Evolutionary conservation across 225 moss, liverwort and hornwort genomes (phyloP), one percentile per base, ranked within the genome.

Genomic region (Polytrichum commune): DNA sequence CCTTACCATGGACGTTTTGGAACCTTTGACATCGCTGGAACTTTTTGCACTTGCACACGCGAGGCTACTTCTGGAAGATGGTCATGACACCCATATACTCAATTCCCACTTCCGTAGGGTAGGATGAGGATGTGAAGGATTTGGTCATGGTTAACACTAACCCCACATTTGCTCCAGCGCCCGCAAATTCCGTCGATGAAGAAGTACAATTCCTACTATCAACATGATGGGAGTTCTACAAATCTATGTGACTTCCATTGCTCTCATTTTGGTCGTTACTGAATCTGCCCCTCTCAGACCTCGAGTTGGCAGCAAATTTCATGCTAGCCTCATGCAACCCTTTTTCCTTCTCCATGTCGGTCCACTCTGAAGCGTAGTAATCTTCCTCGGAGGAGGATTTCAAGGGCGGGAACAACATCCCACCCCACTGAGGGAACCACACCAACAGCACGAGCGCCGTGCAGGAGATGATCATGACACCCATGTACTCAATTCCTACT

Each of bases 371-470:
- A 20, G 75, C 79, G 35, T 95, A 95, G 69, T 95, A 91, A 1
- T 90, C 88, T 69, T 95, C 90, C 32, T 92, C 90, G 32, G 87
- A 85, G 1, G 86, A 75, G 29, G 60, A 29, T 55, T 71, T 73
- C 27, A 75, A 74, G 4, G 80, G 4, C 0, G 86, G 84, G 71
- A 78, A 86, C 0, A 93, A 3, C 86, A 94, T 94, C 16, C 93
- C 83, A 2, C 93, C 90, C 93, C 93, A 94, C 75, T 92, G 90
- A 0, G 93, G 93, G 63, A 94, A 94, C 82, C 90, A 86, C 16
- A 90, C 81, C 8, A 88, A 7, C 27, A 74, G 27, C 38, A 93
- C 68, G 4, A 84, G 28, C 5, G 82, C 0, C 2, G 91, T 83
- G 75, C 65, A 55, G 0, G 38, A 74, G 4, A 92, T 6, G 64